Evolutionary conservation across 1,139 yeast species (phyloP), one percentile per base, ranked within the genome.

Genomic region (Kodamaea arcana): DNA sequence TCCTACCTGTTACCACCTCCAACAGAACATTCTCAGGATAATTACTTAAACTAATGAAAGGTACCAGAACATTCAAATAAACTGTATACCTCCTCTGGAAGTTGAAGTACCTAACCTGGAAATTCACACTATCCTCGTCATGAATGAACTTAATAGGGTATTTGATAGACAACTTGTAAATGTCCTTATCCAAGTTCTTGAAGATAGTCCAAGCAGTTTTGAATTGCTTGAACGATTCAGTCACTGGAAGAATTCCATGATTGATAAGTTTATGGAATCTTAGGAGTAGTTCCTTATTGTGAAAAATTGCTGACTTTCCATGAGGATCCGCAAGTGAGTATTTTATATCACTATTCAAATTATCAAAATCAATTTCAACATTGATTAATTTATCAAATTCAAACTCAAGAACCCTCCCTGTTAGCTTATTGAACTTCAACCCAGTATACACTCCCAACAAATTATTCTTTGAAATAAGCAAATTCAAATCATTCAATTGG

Each of bases 91-190:
- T 39, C 5, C 32, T 34, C 1, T 23, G 26, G 17, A 32, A 31
- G 31, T 45, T 45, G 40, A 37, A 47, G 36, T 52, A 54, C 15
- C 39, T 38, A 10, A 49, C 34, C 3, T 30, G 23, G 29, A 52
- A 46, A 3, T 33, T 34, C 6, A 54, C 26, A 5, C 27, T 18
- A 9, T 31, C 36, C 10, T 26, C 32, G 2, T 24, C 26, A n/a
- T 34, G 16, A n/a, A 42, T 45, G 21, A 48, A 31, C 5, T 40
- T 29, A 4, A 58, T 37, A 1, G 70, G 71, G 37, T 44, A 60
- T 33, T 52, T 58, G 22, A 61, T 42, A 3, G 62, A 52, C 4
- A 62, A 42, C 29, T 49, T 52, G 47, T 52, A 55, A 4, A 65
- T 41, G 23, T 57, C 64, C 4, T 34, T 17, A 42, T 65, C 71